A percentile compares a stretch with the other conserved stretches of the same genome.
Evolutionary conservation across 2,329 filamentous ascomycete genomes (phyloP).

Genomic region (Trichoderma citrinoviride): DNA sequence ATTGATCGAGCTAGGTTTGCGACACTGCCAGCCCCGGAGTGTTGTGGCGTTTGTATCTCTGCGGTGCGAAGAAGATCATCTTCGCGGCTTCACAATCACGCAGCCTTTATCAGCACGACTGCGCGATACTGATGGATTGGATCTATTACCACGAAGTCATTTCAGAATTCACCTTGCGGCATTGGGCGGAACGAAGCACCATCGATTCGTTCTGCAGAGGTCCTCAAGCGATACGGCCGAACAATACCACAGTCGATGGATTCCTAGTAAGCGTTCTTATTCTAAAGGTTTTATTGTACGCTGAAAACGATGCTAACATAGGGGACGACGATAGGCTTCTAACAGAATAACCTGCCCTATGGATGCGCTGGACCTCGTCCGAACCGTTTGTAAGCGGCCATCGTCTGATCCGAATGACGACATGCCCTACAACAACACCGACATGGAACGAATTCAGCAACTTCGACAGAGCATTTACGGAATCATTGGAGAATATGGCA

Average conservation of each 20-base stretch:
- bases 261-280: background rate
- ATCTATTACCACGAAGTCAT: slow-evolving; percentile 22
- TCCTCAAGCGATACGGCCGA: slow-evolving; percentile 1
- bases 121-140: slow-evolving; percentile 17
- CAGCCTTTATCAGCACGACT: background rate
- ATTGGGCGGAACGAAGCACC: slow-evolving; percentile 10
- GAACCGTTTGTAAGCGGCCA: slow-evolving; percentile 6
- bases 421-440: background rate
- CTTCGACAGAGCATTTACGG: slow-evolving; percentile 6
- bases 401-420: background rate
- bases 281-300: background rate
- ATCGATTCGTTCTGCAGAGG: slow-evolving; percentile 5
- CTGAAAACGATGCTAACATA: background rate
- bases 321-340: background rate
- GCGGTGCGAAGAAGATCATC: slow-evolving; percentile 21
- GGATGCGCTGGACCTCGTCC: slow-evolving; percentile 17
- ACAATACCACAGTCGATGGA: background rate
- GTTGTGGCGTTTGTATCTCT: slow-evolving; percentile 14
- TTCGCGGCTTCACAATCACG: background rate
- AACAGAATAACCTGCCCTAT: slow-evolving; percentile 6
- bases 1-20: slow-evolving; percentile 3
- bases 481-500: slow-evolving; percentile 13
- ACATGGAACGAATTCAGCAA: slow-evolving; percentile 10
- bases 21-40: background rate
- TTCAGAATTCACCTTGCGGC: slow-evolving; percentile 17